Percentiles rank a stretch among this genome's conserved stretches.
Evolutionary conservation across 345 rosid species (phyloP).

Genomic region (Populus ilicifolia): DNA sequence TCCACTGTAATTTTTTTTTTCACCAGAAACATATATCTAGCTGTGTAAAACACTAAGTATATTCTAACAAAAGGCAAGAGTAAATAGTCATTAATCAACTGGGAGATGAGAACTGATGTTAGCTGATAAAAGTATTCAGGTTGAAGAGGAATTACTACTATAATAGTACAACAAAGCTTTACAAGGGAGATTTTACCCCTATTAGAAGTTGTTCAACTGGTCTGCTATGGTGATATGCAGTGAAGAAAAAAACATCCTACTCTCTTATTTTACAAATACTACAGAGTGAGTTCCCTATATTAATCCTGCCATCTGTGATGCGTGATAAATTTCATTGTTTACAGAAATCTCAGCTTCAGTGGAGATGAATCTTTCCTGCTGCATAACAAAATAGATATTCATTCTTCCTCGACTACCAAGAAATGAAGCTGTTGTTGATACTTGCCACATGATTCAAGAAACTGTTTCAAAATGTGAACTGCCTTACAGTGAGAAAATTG

Average conservation of each 20-base stretch:
- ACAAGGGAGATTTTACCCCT: slow-evolving; percentile 18
- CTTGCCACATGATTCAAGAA: neutral
- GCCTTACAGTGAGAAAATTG: slow-evolving; percentile 6
- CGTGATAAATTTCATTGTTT: slow-evolving; percentile 20
- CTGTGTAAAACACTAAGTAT: too few species aligned
- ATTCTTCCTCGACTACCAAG: slow-evolving; percentile 11
- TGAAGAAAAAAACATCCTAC: slow-evolving; percentile 11
- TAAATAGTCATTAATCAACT: neutral
- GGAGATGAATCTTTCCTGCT: neutral
- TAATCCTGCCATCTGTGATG: slow-evolving; percentile 14
- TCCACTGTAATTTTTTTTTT: too few species aligned
- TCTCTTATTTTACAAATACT: slow-evolving; percentile 27
- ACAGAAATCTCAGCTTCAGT: slow-evolving; percentile 18
- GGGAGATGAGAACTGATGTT: neutral
- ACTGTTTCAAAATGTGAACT: neutral
- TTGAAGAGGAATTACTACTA: neutral
- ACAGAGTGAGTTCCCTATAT: neutral
- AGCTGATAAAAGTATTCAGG: neutral
- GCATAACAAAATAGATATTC: neutral
- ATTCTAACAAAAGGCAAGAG: neutral
- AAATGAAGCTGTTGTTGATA: neutral
- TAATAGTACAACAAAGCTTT: slow-evolving; percentile 26
- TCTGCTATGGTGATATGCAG: neutral
- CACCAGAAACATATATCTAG: too few species aligned
- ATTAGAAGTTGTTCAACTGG: slow-evolving; percentile 7